Evolutionary conservation across 2,329 filamentous ascomycete genomes (phyloP).

Genomic region (Colletotrichum sansevieriae): DNA sequence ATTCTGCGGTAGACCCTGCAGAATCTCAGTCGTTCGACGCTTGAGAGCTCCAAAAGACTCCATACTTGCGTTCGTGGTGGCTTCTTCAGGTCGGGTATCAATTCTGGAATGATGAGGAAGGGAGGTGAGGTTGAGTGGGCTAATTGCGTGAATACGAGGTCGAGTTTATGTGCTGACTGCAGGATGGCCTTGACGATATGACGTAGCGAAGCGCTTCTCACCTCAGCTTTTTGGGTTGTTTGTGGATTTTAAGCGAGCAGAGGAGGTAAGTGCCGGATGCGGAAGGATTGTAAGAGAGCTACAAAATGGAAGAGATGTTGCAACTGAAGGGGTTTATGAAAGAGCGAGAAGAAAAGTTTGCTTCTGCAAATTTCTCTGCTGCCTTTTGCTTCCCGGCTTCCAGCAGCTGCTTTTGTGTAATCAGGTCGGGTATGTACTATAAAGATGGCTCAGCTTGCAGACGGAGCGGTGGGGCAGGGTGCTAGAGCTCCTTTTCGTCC

Average conservation of each 20-base stretch:
- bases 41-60: constrained; percentile 66
- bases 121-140: constrained; percentile 9
- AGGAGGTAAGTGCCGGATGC: constrained; percentile 20
- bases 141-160: constrained; percentile 32
- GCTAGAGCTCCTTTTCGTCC: constrained; percentile 29
- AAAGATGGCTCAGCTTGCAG: constrained; percentile 35
- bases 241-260: constrained; percentile 21
- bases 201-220: constrained; percentile 38
- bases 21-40: constrained; percentile 67
- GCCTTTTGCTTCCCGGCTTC: constrained; percentile 19
- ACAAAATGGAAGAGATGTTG: background rate
- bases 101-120: background rate
- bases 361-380: constrained; percentile 8
- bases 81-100: constrained; percentile 3
- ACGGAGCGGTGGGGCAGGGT: constrained; percentile 38
- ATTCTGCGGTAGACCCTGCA: constrained; percentile 64
- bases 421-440: background rate
- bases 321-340: constrained; percentile 1
- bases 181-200: constrained; percentile 28
- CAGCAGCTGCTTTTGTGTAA: constrained; percentile 24
- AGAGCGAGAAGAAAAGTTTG: constrained; percentile 13
- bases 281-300: background rate
- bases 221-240: constrained; percentile 18
- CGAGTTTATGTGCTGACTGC: constrained; percentile 35
- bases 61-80: constrained; percentile 51